A percentile compares a stretch with the other conserved stretches of the same genome.
phyloP scores from a whole-genome alignment of 1,284 basidiomycete genomes.

The Ceratobasidium sp. region DNA sequence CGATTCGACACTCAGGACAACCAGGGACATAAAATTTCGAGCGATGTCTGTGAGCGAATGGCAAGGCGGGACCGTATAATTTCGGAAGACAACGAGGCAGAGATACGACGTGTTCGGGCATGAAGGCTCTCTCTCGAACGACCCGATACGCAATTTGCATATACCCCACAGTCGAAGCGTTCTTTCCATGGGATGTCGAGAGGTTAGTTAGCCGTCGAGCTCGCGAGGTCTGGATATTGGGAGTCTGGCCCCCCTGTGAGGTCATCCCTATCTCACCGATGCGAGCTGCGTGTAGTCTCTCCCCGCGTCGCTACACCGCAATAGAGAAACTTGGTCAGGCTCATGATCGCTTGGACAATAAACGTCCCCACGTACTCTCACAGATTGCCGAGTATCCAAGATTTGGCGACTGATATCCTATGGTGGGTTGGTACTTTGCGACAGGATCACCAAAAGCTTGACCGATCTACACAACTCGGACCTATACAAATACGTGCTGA shows the following conservation, averaged over 20 bases:
- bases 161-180: conserved; percentile 14
- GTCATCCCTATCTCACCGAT: background rate
- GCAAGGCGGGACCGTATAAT: background rate
- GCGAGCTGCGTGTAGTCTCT: background rate
- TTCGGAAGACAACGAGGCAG: background rate
- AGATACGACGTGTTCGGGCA: background rate
- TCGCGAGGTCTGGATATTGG: conserved; percentile 28
- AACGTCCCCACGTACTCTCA: background rate
- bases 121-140: background rate
- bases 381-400: conserved; percentile 1
- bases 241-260: too few species aligned
- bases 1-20: background rate
- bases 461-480: too few species aligned
- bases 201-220: background rate
- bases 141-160: conserved; percentile 10
- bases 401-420: background rate
- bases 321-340: background rate
- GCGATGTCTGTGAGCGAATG: background rate
- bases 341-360: background rate
- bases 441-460: background rate
- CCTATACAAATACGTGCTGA: background rate
- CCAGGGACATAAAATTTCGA: conserved; percentile 7
- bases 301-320: background rate
- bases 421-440: background rate
- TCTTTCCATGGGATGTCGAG: background rate